Conservation (phyloP, 176 grass and related monocot species). For the Ensete ventricosum region DNA sequence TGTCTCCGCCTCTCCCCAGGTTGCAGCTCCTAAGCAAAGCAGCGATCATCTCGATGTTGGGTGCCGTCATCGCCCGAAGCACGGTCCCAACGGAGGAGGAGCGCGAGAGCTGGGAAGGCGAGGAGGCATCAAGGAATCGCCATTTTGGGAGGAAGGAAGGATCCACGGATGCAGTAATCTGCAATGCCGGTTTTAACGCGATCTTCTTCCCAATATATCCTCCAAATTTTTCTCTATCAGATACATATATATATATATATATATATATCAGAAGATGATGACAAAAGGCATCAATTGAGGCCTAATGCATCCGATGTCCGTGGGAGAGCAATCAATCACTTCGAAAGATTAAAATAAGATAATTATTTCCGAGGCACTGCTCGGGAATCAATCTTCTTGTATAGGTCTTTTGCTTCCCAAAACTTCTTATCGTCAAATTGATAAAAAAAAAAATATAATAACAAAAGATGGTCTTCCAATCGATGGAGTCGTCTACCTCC, state of each 20-base stretch:
- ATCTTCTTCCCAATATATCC: constrained; percentile 12
- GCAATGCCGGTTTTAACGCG: constrained; percentile 11
- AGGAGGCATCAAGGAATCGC: neutral
- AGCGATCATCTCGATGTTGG: constrained; percentile 69
- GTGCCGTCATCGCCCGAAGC: constrained; percentile 40
- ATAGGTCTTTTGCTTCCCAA: too few relatives aligned
- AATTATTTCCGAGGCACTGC: too few relatives aligned
- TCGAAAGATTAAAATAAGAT: too few relatives aligned
- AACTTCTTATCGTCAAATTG: too few relatives aligned
- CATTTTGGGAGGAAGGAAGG: constrained; percentile 3
- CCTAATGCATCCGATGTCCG: too few relatives aligned
- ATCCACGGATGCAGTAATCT: neutral
- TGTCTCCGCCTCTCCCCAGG: constrained; percentile 12
- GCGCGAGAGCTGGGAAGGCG: neutral
- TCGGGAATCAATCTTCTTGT: too few relatives aligned
- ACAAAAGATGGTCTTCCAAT: too few relatives aligned
- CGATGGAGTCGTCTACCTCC: too few relatives aligned
- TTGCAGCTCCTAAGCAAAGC: constrained; percentile 54
- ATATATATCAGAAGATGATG: neutral
- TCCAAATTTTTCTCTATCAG: neutral
- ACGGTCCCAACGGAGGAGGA: neutral
- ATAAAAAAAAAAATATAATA: too few relatives aligned
- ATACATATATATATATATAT: neutral
- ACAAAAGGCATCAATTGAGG: too few relatives aligned
- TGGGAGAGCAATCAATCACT: too few relatives aligned